Conservation (phyloP, 1,284 basidiomycete genomes). For the Mycosarcoma maydis region DNA sequence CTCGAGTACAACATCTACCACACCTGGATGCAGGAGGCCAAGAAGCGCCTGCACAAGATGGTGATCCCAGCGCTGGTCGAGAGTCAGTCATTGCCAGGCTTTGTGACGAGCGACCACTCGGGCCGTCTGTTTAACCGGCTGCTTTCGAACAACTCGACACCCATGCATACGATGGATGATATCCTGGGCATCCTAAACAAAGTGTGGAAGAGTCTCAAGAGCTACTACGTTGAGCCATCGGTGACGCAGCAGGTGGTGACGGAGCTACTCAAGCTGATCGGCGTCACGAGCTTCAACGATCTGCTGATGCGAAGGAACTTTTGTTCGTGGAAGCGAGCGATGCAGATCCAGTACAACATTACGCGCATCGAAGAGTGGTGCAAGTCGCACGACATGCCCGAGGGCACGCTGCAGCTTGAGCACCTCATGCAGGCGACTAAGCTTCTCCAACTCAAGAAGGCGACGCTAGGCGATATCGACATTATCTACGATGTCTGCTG, state of each 20-base stretch:
- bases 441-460: slow-evolving; percentile 97
- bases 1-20: slow-evolving; percentile 99
- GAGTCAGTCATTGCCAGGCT: slow-evolving; percentile 95
- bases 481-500: slow-evolving; percentile 99
- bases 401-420: slow-evolving; percentile 95
- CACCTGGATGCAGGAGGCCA: slow-evolving; percentile 98
- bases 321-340: slow-evolving; percentile 96
- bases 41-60: slow-evolving; percentile 97
- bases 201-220: slow-evolving; percentile 97
- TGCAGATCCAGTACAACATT: slow-evolving; percentile 67
- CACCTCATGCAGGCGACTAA: slow-evolving; percentile 99
- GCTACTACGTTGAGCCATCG: slow-evolving; percentile 97
- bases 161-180: slow-evolving; percentile 98
- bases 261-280: slow-evolving; percentile 94
- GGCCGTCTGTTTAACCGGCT: slow-evolving; percentile 93
- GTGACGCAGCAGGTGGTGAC: slow-evolving; percentile 97
- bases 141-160: slow-evolving; percentile 78
- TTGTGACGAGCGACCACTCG: slow-evolving; percentile 92
- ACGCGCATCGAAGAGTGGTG: slow-evolving; percentile 83
- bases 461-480: slow-evolving; percentile 78
- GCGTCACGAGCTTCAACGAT: slow-evolving; percentile 98
- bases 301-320: slow-evolving; percentile 98
- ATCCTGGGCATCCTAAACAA: slow-evolving; percentile 96
- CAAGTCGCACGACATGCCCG: slow-evolving; percentile 86
- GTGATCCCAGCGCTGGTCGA: slow-evolving; percentile 97